These are phyloP conservation scores for Annulohypoxylon moriforme DNA, from an alignment of 495 filamentous ascomycete genomes.

Conservation along the genomic window DNA sequence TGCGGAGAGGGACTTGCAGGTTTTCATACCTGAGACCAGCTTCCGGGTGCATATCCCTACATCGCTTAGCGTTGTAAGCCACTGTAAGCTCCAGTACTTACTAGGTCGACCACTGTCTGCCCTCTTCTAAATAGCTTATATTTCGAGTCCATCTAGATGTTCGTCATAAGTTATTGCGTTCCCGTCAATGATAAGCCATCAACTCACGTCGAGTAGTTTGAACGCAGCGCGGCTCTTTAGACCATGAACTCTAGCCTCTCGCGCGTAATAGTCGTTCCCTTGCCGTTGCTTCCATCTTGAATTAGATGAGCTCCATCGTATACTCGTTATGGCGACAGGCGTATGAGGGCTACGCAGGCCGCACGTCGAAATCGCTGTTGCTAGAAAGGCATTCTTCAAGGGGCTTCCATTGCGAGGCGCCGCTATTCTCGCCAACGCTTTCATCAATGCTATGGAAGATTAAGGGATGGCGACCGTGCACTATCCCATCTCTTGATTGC, in stretches of 20 bases:
- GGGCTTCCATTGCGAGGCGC: constrained; percentile 45
- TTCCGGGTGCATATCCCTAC: constrained; percentile 92
- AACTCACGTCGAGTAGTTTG: constrained; percentile 81
- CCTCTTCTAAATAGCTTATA: constrained; percentile 79
- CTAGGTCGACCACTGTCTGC: constrained; percentile 90
- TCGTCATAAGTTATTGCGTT: neutral
- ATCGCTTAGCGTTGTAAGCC: constrained; percentile 17
- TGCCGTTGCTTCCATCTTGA: constrained; percentile 87
- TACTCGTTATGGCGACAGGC: constrained; percentile 16
- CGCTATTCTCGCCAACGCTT: constrained; percentile 32
- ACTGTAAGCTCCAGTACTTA: constrained; percentile 50
- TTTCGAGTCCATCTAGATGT: constrained; percentile 76
- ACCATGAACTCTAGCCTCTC: constrained; percentile 76
- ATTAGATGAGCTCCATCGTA: constrained; percentile 69
- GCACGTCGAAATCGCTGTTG: constrained; percentile 2
- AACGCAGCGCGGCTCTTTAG: constrained; percentile 92
- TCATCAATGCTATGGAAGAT: constrained; percentile 32
- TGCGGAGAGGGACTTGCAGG: neutral
- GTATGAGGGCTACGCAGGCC: neutral
- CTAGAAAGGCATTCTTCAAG: constrained; percentile 17
- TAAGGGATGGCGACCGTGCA: constrained; percentile 19
- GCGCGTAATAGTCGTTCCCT: constrained; percentile 72
- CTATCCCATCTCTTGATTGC: constrained; percentile 34
- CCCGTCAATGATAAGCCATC: neutral
- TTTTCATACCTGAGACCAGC: constrained; percentile 83